Evolutionary conservation across 169 alveolate genomes (phyloP), one percentile per base, ranked within the genome.

Genomic region (Cryptosporidium muris): DNA sequence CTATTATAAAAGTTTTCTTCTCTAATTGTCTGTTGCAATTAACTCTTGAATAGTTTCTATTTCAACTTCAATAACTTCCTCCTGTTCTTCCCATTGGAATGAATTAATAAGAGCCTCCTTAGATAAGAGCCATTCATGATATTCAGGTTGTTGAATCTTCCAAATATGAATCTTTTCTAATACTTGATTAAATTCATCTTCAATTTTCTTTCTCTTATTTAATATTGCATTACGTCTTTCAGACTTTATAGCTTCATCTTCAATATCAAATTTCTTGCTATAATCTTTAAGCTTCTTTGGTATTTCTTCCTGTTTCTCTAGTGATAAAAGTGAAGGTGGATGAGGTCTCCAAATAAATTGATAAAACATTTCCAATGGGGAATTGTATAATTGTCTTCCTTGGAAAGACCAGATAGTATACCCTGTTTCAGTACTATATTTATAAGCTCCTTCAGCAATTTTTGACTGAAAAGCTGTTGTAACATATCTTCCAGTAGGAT

Each of bases 281-380:
- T 94, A 94, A n/a, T 93, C 95, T 68, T 93, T 93, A 81, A 95
- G 80, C 65, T 91, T 92, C 82, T 90, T 94, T 88, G 91, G 92
- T 58, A 95, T 93, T 38, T 93, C 94, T 38, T 93, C 94, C 51
- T 91, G 88, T 68, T 91, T 91, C 53, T 89, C 88, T 64, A 74
- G 91, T 48, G 93, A 82, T 74, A 95, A 60, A 43, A 94, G 82
- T 1, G 96, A 88, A 25, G 95, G 93, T 3, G 97, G 97, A 48
- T 94, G 97, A 5, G 97, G 97, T 67, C 97, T 65, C 93, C 95
- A 95, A 14, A 91, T 88, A 65, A 94, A 93, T 81, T 92, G 93
- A 89, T 90, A 93, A 68, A 95, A 92, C 65, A 91, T 81, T 47
- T 94, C 95, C 81, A 91, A 88, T 85, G 93, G 88, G 8, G 91